Conservation (phyloP, 2,329 filamentous ascomycete genomes). For the Penicillium digitatum region DNA sequence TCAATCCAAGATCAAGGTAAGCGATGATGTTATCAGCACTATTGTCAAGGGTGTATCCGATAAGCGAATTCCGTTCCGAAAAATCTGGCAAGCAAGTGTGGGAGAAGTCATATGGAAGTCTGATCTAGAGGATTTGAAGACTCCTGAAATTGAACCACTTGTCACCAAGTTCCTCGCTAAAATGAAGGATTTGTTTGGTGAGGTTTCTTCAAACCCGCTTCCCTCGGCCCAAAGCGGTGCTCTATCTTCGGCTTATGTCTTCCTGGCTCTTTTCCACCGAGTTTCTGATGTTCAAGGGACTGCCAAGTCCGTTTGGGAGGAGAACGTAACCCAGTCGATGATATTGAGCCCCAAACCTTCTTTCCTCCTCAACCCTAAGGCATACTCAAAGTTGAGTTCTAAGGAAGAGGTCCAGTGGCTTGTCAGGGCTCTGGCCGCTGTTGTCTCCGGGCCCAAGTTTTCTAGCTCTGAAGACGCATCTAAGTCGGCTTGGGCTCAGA, state of each 20-base stretch:
- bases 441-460: conserved; percentile 54
- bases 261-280: conserved; percentile 59
- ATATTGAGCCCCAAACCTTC: conserved; percentile 75
- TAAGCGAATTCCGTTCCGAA: conserved; percentile 73
- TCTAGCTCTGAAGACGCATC: conserved; percentile 46
- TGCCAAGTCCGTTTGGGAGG: conserved; percentile 48
- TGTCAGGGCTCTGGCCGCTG: conserved; percentile 62
- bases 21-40: conserved; percentile 64
- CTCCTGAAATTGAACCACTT: conserved; percentile 47
- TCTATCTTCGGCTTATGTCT: conserved; percentile 73
- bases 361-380: conserved; percentile 76
- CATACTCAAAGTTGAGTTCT: conserved; percentile 73
- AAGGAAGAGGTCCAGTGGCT: conserved; percentile 79
- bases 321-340: conserved; percentile 62
- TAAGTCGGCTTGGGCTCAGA: conserved; percentile 74
- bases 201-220: conserved; percentile 72
- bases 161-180: conserved; percentile 51
- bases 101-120: conserved; percentile 66
- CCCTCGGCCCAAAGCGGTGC: conserved; percentile 76
- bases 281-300: conserved; percentile 53
- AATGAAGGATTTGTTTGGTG: conserved; percentile 64
- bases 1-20: conserved; percentile 56
- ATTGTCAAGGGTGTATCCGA: conserved; percentile 79
- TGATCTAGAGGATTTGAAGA: conserved; percentile 46
- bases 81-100: conserved; percentile 72